Base-by-base conservation (phyloP, 306 rosid species). In the Quercus rubra region DNA sequence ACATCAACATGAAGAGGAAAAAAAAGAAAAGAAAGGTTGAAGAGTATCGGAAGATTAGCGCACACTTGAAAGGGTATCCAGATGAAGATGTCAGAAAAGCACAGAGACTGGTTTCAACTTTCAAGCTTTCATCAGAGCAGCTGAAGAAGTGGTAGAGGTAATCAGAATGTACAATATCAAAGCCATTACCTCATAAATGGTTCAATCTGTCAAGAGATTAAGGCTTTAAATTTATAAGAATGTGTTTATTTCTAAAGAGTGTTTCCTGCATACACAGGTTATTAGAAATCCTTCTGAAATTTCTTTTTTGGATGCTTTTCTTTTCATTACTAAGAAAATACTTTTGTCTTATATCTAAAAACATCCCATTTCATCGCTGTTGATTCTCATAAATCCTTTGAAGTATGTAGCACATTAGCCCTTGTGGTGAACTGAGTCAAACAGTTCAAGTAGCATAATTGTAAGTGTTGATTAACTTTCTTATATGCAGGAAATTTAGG, bases 131-230 rank as follows among this genome's bases (percentile, higher is more conserved):
- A 83, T 94, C 58, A 87, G 83, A 82, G 88, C 97, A 11, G 91
- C 87, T 33, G 99, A 94, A 77, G 97, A 92, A 85, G 95, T 94
- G 76, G 97, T 92, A 88, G 92, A 91, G 95, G 98, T 92, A 85
- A 77, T 69, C 14, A 41, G 43, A 9, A 38, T 27, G 38, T 66
- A 11, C 21, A 74, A 5, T 63, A 57, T 20, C 43, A 20, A 28
- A 18, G 9, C 21, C 27, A 49, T 30, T 59, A 43, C 67, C 66
- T 9, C 71, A 66, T 31, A 21, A 31, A 30, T 66, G 71, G 71
- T 21, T 28, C 30, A 30, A 59, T 77, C 15, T 54, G 23, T 19
- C 69, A 20, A 21, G 38, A 5, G 59, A 38, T 18, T 18, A 6
- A 13, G 51, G 38, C 77, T 46, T 30, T 4, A 8, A 25, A 46